Conservation (phyloP, 331 rosid species). For the Acacia pycnantha region DNA sequence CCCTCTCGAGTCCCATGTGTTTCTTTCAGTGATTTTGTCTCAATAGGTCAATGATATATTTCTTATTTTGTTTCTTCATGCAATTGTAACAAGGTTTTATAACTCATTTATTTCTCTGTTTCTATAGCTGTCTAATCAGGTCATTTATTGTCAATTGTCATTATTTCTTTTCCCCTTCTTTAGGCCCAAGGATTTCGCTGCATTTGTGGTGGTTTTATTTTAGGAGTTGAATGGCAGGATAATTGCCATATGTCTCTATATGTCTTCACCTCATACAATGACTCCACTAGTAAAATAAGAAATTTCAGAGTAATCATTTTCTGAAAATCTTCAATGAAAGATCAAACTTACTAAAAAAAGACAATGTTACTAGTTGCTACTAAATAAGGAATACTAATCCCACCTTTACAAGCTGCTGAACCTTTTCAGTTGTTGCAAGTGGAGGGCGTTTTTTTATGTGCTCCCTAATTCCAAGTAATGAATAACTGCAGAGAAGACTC, state of each 20-base stretch:
- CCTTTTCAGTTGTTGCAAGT: conserved; percentile 89
- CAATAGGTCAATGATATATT: not conserved
- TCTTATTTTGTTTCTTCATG: not conserved
- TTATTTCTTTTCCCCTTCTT: not conserved
- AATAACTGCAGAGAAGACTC: conserved; percentile 54
- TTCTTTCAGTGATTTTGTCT: not conserved
- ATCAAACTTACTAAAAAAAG: not conserved
- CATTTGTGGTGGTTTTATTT: not conserved
- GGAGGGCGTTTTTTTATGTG: conserved; percentile 98
- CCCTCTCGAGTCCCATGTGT: not conserved
- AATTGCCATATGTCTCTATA: not conserved
- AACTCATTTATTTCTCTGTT: not conserved
- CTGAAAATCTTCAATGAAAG: not conserved
- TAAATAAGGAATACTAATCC: not conserved
- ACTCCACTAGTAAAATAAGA: not conserved
- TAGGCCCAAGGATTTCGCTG: not conserved
- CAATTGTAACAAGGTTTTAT: not conserved
- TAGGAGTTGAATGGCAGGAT: not conserved
- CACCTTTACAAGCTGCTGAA: conserved; percentile 93
- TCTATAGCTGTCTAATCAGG: not conserved
- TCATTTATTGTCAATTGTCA: not conserved
- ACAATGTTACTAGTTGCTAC: not conserved
- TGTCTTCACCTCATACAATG: not conserved
- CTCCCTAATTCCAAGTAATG: conserved; percentile 77
- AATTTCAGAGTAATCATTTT: not conserved